Conservation (phyloP, 768 basidiomycete genomes). For the Dacryopinax spathularia region DNA sequence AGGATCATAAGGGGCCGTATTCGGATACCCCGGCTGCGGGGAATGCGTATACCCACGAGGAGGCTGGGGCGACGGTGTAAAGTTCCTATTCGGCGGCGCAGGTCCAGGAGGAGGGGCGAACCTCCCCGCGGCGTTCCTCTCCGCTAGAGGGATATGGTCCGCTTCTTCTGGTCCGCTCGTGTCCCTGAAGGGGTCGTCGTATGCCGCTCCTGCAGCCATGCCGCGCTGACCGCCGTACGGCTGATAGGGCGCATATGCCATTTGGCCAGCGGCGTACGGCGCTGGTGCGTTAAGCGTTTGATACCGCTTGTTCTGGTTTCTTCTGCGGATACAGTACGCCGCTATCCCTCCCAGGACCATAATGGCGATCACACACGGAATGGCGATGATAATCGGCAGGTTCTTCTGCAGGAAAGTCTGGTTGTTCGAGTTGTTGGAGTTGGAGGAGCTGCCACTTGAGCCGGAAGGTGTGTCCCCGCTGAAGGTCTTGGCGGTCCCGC, state of each 20-base stretch:
- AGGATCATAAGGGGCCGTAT: background rate
- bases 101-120: background rate
- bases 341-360: background rate
- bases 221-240: background rate
- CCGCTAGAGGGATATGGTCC: background rate
- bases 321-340: background rate
- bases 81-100: background rate
- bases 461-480: background rate
- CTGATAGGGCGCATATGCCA: background rate
- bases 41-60: background rate
- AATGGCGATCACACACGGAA: background rate
- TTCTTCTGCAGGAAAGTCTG: background rate
- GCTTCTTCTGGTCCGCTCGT: background rate
- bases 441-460: background rate
- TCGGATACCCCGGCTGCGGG: background rate
- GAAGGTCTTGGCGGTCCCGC: background rate
- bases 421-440: background rate
- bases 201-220: background rate
- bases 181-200: background rate
- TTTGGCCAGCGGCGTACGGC: background rate
- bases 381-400: background rate
- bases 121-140: background rate
- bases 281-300: background rate
- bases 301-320: background rate
- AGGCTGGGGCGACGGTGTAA: background rate